A percentile compares a stretch with the other conserved stretches of the same genome.
phyloP scores from a whole-genome alignment of 2,329 filamentous ascomycete species.

The Apiospora koreana region DNA sequence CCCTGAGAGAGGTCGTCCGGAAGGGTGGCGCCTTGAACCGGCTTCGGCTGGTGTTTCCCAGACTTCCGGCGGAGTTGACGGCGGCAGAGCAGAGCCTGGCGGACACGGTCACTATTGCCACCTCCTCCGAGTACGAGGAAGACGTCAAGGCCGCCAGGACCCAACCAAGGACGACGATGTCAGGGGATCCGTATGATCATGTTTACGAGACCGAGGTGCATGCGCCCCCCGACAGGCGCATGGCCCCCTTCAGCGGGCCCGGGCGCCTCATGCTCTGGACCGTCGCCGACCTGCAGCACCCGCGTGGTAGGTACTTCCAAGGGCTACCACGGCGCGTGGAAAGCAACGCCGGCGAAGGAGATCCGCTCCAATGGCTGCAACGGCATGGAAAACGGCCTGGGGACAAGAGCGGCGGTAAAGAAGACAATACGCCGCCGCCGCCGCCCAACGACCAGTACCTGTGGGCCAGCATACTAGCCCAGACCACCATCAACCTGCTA shows the following conservation, averaged over 20 bases:
- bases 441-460: background rate
- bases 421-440: too few species aligned
- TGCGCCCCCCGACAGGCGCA: background rate
- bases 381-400: too few species aligned
- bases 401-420: too few species aligned
- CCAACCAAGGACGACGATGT: too few species aligned
- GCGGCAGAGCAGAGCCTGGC: background rate
- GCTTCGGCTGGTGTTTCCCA: background rate
- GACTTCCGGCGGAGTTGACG: background rate
- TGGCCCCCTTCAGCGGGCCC: slow-evolving; percentile 5
- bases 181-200: background rate
- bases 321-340: background rate
- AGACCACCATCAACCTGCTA: background rate
- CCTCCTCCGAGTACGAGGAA: background rate
- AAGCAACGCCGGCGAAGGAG: background rate
- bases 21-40: background rate
- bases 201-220: background rate
- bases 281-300: background rate
- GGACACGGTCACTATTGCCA: background rate
- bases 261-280: slow-evolving; percentile 5
- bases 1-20: background rate
- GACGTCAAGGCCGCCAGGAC: background rate
- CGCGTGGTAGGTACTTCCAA: background rate
- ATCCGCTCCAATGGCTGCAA: too few species aligned
- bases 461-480: background rate